Evolutionary conservation across 1,139 yeast species (phyloP), one percentile per base, ranked within the genome.

Genomic region (Saccharomyces hybrid): DNA sequence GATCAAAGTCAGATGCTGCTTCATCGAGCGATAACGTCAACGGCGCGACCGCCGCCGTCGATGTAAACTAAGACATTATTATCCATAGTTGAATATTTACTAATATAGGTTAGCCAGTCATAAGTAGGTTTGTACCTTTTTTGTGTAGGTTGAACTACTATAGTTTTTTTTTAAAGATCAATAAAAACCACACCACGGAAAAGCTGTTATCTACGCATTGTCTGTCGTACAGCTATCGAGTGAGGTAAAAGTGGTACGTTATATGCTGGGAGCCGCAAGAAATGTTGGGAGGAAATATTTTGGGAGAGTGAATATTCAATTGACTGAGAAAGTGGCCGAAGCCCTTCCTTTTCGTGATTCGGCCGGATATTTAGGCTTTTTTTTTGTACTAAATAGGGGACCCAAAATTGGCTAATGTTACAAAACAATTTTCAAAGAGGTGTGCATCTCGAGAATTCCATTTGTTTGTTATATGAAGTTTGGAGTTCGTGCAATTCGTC

Each of bases 1-100:
- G 71, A 56, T 68, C 70, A 34, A 70, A 68, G 55, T 63, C 71
- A 5, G 65, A 59, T 38, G 29, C 54, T 2, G 44, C 58, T 5
- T 34, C 49, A 7, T 19, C 23, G 23, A 53, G 44, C 5, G 44
- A 16, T 16, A 38, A 38, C 3, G 13, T 38, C 25, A 53, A 31
- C 6, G 57, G 53, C 5, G 14, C 46, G 31, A 50, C 29, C 29
- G 46, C 34, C 28, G 29, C 48, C 3, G 48, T 27, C 5, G 58
- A 48, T 8, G 28, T 52, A 8, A 52, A 28, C 19, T 52, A 52
- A 44, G 32, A 46, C 48, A n/a, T 27, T 46, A 5, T 6, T 26
- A 46, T 9, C 44, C 25, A 38, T 38, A 38, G 3, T 16, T 38
- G 25, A 38, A 16, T 38, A 38, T 11, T 38, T 38, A 16, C 7